Evolutionary conservation across 139 green algal genomes (phyloP).

Genomic region (Haematococcus lacustris): DNA sequence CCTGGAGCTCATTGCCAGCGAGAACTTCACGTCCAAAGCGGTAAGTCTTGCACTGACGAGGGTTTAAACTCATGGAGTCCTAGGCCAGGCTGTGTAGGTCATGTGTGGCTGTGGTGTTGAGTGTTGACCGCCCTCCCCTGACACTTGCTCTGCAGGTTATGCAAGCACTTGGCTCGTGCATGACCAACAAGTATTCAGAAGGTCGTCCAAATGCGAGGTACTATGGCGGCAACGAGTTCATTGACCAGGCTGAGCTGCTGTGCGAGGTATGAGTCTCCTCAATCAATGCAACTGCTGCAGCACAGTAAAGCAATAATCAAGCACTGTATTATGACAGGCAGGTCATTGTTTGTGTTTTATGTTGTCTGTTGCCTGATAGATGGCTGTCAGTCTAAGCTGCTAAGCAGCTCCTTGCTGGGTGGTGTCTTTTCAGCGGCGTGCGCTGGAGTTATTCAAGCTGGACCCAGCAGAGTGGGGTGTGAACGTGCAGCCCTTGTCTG

Average conservation of each 20-base stretch:
- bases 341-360: neutral
- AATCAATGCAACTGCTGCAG: neutral
- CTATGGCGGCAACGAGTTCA: slow-evolving; percentile 98
- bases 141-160: slow-evolving; percentile 69
- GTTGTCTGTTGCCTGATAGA: neutral
- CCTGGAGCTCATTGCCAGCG: slow-evolving; percentile 93
- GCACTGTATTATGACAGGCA: neutral
- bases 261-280: slow-evolving; percentile 58
- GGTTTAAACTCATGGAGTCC: too few relatives aligned
- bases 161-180: slow-evolving; percentile 85
- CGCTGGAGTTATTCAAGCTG: slow-evolving; percentile 74
- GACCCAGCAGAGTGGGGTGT: slow-evolving; percentile 84
- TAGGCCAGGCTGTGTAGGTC: too few relatives aligned
- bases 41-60: too few relatives aligned
- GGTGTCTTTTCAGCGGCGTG: slow-evolving; percentile 56
- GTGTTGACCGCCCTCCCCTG: too few relatives aligned
- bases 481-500: slow-evolving; percentile 81
- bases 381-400: too few relatives aligned
- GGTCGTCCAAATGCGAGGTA: slow-evolving; percentile 81
- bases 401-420: neutral
- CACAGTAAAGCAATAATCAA: neutral
- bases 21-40: slow-evolving; percentile 94
- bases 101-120: too few relatives aligned
- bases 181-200: slow-evolving; percentile 99
- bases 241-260: slow-evolving; percentile 88